Evolutionary conservation across 202 grass and related monocot species (phyloP), one percentile per base, ranked within the genome.

Genomic region (Digitaria exilis): DNA sequence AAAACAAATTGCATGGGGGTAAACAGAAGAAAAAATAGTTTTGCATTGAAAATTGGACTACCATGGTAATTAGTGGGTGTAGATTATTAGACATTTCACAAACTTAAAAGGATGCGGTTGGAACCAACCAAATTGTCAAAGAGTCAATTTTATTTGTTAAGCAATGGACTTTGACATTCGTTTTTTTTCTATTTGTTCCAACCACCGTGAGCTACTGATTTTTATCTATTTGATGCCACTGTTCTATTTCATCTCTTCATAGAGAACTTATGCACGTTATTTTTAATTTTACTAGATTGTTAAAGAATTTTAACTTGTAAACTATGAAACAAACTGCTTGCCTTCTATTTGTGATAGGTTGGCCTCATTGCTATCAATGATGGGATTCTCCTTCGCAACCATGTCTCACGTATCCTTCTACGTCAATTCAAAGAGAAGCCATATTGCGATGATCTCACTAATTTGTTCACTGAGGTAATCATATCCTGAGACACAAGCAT

Each of bases 311-410:
- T 54, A 72, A 9, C 17, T 22, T 78, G 22, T 31, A 82, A 78
- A 19, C 13, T 50, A 21, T 79, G 61, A 60, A 60, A 86, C 49
- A 22, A 46, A 22, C 52, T 82, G 24, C 61, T 70, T 26, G 13
- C 24, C 14, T 51, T 79, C 35, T 72, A 71, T 49, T 80, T 78
- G 37, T 74, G 83, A 84, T 86, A 98, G 93, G 92, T 98, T 93
- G 96, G 93, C 55, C 90, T 98, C 41, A 98, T 98, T 90, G 96
- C 96, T 83, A 82, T 87, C 76, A 98, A 95, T 25, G 96, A 98
- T 90, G 93, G 93, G 35, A 94, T 95, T 84, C 87, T 98, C 76
- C 92, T 98, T 72, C 92, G 96, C 21, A 98, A 93, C 56, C 96
- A 95, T 80, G 90, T 98, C 86, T 90, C 93, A 73, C 87, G 93